A percentile compares a stretch with the other conserved stretches of the same genome.
These are phyloP conservation scores for Penicillium sp. DNA, from an alignment of 2,329 filamentous ascomycete species.

Conservation along the genomic window DNA sequence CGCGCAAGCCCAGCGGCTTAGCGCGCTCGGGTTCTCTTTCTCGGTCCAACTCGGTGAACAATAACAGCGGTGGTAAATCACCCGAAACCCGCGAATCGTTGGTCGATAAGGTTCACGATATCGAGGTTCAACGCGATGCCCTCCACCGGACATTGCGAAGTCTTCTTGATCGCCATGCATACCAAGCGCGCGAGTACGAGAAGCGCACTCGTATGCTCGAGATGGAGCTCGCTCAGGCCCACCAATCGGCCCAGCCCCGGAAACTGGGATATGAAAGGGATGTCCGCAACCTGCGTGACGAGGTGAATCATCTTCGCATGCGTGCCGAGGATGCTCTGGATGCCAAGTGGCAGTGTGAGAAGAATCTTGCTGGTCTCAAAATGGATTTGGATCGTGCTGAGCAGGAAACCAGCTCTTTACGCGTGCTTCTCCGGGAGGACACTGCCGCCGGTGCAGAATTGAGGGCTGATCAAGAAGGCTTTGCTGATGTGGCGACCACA, in stretches of 20 bases:
- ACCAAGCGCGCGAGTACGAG: slow-evolving; percentile 77
- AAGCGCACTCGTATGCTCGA: slow-evolving; percentile 78
- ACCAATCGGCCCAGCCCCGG: slow-evolving; percentile 64
- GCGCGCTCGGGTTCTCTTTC: slow-evolving; percentile 54
- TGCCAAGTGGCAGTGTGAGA: slow-evolving; percentile 95
- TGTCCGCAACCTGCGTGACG: slow-evolving; percentile 73
- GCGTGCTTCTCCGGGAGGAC: slow-evolving; percentile 75
- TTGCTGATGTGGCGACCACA: slow-evolving; percentile 54
- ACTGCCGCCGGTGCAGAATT: slow-evolving; percentile 67
- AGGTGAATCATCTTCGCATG: slow-evolving; percentile 79
- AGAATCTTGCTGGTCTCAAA: slow-evolving; percentile 81
- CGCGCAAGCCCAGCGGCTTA: slow-evolving; percentile 49
- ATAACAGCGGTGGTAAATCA: slow-evolving; percentile 44
- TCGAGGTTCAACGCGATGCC: slow-evolving; percentile 90
- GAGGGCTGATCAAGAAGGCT: slow-evolving; percentile 45
- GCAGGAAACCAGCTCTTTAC: slow-evolving; percentile 83
- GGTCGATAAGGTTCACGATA: slow-evolving; percentile 80
- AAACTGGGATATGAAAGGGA: slow-evolving; percentile 81
- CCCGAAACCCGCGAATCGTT: slow-evolving; percentile 66
- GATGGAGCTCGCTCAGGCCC: slow-evolving; percentile 71
- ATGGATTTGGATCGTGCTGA: slow-evolving; percentile 96
- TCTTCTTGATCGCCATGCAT: slow-evolving; percentile 79
- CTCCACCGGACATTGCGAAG: slow-evolving; percentile 83
- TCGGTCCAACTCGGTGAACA: slow-evolving; percentile 55
- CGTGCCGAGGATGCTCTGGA: slow-evolving; percentile 91